These are phyloP conservation scores for Gynochthodes officinalis DNA, from an alignment of 257 asterid species.

Conservation along the genomic window DNA sequence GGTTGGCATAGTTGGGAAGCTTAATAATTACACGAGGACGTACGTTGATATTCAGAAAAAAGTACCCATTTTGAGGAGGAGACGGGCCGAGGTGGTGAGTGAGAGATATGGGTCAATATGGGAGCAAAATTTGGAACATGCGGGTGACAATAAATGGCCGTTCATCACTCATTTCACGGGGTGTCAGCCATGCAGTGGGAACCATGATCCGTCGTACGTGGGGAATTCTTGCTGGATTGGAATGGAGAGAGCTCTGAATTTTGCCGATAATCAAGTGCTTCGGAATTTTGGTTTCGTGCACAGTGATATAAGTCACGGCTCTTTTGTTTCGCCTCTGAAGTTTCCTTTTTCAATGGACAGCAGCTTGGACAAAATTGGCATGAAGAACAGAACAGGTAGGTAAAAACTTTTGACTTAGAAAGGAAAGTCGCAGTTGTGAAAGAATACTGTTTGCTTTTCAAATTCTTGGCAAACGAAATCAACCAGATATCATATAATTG, in stretches of 20 bases:
- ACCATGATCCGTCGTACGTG: conserved; percentile 22
- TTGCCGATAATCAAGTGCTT: conserved; percentile 47
- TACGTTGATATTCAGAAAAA: conserved; percentile 19
- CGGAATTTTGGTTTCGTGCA: conserved; percentile 31
- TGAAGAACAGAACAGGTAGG: neutral
- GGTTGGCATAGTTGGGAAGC: conserved; percentile 22
- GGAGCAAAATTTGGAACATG: conserved; percentile 23
- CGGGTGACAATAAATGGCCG: conserved; percentile 23
- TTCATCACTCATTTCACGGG: conserved; percentile 42
- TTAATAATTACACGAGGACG: conserved; percentile 17
- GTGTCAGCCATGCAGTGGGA: conserved; percentile 41
- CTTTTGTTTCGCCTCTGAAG: conserved; percentile 24
- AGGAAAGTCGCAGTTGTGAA: too few species aligned
- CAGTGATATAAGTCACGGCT: conserved; percentile 18
- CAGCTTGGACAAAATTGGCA: neutral
- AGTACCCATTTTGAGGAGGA: conserved; percentile 15
- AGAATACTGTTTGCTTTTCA: too few species aligned
- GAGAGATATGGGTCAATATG: conserved; percentile 17
- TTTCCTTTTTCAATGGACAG: conserved; percentile 17
- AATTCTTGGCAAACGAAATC: too few species aligned
- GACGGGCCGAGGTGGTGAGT: conserved; percentile 30
- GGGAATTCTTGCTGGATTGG: conserved; percentile 30
- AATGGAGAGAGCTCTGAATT: conserved; percentile 40
- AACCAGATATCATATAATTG: too few species aligned
- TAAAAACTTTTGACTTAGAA: neutral